A percentile compares a stretch with the other conserved stretches of the same genome.
Conservation (phyloP, 106 monocot genomes). For the Platanthera guangdongensis region DNA sequence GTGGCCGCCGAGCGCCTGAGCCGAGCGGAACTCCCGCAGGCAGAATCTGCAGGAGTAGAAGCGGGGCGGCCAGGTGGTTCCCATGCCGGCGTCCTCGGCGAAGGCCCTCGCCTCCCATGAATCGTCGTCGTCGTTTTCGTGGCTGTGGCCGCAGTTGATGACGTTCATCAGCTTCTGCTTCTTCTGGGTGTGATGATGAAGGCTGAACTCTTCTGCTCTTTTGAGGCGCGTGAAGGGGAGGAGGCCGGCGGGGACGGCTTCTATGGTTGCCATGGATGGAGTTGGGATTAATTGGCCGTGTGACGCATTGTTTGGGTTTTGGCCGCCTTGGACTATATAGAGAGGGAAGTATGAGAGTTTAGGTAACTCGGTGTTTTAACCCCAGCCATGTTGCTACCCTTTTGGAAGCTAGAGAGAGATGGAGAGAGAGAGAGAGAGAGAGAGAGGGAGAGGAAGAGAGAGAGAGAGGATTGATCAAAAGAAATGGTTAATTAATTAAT, state of each 20-base stretch:
- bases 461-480: not conserved
- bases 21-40: conserved; percentile 29
- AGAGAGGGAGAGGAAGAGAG: not conserved
- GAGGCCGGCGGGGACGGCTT: not conserved
- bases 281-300: too few species aligned
- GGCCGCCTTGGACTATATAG: not conserved
- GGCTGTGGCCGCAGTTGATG: not conserved
- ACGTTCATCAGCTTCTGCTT: not conserved
- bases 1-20: conserved; percentile 36
- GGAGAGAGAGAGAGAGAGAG: not conserved
- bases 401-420: not conserved
- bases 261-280: not conserved
- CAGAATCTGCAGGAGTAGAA: conserved; percentile 36
- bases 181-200: not conserved
- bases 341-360: not conserved
- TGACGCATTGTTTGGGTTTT: not conserved
- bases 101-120: conserved; percentile 25
- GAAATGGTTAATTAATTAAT: not conserved
- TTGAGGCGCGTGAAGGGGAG: not conserved
- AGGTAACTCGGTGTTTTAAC: conserved; percentile 1
- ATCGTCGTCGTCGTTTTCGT: conserved; percentile 3
- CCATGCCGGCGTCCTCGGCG: conserved; percentile 20
- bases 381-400: not conserved
- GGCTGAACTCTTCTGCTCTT: not conserved
- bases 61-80: conserved; percentile 34